These are phyloP conservation scores for Globisporangium nodosum DNA, from an alignment of 352 stramenopile species.

Conservation along the genomic window DNA sequence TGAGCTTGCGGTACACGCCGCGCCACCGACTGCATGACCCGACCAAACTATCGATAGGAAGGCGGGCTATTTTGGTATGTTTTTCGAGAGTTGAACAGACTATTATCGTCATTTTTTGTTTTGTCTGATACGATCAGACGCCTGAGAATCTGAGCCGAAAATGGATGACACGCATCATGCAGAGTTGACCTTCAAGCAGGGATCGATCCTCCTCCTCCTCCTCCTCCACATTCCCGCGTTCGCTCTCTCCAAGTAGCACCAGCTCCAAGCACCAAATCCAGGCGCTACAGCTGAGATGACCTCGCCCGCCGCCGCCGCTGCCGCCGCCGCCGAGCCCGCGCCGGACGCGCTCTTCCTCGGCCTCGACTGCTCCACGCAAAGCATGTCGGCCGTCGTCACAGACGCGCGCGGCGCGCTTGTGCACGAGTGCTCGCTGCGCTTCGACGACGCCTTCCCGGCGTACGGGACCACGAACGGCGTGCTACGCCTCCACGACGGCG, in stretches of 20 bases:
- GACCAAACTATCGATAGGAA: constrained; percentile 1
- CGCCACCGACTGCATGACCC: neutral
- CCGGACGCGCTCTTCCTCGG: constrained; percentile 38
- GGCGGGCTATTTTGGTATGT: neutral
- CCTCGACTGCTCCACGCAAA: constrained; percentile 85
- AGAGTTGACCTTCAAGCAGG: too few species aligned
- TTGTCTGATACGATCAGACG: too few species aligned
- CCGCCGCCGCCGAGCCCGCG: too few species aligned
- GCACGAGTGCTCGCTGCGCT: constrained; percentile 57
- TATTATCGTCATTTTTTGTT: neutral
- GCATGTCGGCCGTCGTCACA: constrained; percentile 68
- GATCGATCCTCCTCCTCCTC: too few species aligned
- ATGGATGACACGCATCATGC: too few species aligned
- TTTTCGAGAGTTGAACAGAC: constrained; percentile 1
- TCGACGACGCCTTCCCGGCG: constrained; percentile 56
- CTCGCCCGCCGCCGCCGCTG: too few species aligned
- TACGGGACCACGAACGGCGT: constrained; percentile 71
- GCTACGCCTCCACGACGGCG: constrained; percentile 26
- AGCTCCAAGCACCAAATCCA: too few species aligned
- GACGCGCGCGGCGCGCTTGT: constrained; percentile 31
- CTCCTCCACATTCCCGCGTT: too few species aligned
- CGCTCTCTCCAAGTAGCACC: too few species aligned
- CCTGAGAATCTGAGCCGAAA: too few species aligned
- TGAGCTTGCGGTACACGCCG: neutral
- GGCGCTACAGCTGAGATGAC: neutral